Base-by-base conservation (phyloP, 495 filamentous ascomycete species). In the Neurospora sp. region DNA sequence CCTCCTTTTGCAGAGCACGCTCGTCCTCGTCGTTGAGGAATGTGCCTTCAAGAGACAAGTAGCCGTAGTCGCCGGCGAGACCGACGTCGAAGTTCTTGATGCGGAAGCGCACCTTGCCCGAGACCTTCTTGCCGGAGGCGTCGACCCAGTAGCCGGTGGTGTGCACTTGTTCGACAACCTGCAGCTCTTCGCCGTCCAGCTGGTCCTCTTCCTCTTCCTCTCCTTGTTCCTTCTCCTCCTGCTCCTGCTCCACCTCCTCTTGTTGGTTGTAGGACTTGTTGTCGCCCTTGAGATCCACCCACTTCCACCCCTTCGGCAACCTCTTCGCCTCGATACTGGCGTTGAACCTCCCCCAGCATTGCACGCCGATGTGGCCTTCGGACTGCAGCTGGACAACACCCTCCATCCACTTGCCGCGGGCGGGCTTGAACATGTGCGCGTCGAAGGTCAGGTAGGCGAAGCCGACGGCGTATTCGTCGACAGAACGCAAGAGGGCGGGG, bases 61-160 rank as follows among this genome's bases (percentile, higher is more conserved):
- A 87, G 23, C 83, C 83, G 74, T 84, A 83, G 62, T 87, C 84
- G 60, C 84, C 84, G 8, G 85, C 84, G n/a, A 82, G 78, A 10
- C 84, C 84, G 35, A 86, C 83, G 42, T 87, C 85, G 70, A 83
- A 87, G 72, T 84, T 84, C 73, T 85, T 86, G 78, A 87, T 86
- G 54, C 85, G 81, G 79, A 86, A 87, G 42, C 79, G 78, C 41
- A 86, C 78, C 77, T 84, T 85, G 49, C 82, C 82, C 18, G 76
- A 74, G 62, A 86, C 77, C 62, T 80, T 83, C 14, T 72, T 71
- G 4, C 82, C 82, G 4, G 69, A 72, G 27, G 79, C 83, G 44
- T 85, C 78, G 20, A 83, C 78, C 85, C 85, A 87, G 73, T 85
- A 85, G 12, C 85, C 85, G 3, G 85, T 85, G n/a, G 83, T 81